Conservation (phyloP, 2,329 filamentous ascomycete genomes). For the Aspergillus persii region DNA sequence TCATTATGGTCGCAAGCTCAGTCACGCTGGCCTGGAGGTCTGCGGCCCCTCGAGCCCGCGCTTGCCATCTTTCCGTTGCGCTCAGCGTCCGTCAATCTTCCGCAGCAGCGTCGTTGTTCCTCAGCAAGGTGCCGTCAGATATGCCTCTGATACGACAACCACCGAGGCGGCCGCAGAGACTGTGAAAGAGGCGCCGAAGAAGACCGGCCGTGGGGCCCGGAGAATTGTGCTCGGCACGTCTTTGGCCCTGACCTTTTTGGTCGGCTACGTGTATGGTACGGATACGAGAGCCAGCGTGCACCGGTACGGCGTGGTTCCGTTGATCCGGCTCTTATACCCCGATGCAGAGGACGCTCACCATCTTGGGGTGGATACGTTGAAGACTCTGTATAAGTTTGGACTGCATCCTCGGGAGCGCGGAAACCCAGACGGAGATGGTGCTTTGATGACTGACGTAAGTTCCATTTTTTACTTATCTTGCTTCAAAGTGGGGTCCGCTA, state of each 20-base stretch:
- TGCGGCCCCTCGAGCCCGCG: slow-evolving; percentile 25
- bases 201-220: slow-evolving; percentile 27
- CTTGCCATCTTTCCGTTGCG: slow-evolving; percentile 22
- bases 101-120: background rate
- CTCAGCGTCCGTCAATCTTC: slow-evolving; percentile 21
- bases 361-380: slow-evolving; percentile 67
- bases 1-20: slow-evolving; percentile 22
- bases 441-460: slow-evolving; percentile 52
- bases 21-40: slow-evolving; percentile 26
- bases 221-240: slow-evolving; percentile 48
- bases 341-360: slow-evolving; percentile 85
- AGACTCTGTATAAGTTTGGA: slow-evolving; percentile 68
- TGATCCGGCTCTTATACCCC: slow-evolving; percentile 41
- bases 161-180: slow-evolving; percentile 14
- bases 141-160: slow-evolving; percentile 13
- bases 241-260: slow-evolving; percentile 47
- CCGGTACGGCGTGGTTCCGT: slow-evolving; percentile 59
- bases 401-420: slow-evolving; percentile 80
- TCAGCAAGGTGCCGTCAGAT: slow-evolving; percentile 7
- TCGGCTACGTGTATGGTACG: slow-evolving; percentile 67
- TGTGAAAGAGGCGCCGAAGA: slow-evolving; percentile 27
- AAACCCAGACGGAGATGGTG: slow-evolving; percentile 53
- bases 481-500: background rate
- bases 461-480: background rate
- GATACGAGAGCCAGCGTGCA: slow-evolving; percentile 72